A percentile compares a stretch with the other conserved stretches of the same genome.
Evolutionary conservation across 345 rosid species (phyloP).

Genomic region (Microcos paniculata): DNA sequence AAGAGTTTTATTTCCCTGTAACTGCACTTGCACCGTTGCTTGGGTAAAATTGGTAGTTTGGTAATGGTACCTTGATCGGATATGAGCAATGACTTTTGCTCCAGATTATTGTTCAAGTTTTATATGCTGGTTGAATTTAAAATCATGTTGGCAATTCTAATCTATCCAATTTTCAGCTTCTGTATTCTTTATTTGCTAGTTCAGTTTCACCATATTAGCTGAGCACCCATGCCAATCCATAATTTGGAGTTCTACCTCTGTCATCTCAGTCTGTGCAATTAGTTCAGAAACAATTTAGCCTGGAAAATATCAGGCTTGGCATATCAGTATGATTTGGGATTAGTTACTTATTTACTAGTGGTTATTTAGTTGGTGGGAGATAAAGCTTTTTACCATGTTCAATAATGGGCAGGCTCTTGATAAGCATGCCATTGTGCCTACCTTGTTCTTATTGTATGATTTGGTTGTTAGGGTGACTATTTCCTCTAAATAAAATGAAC

Average conservation of each 20-base stretch:
- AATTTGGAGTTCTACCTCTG: background rate
- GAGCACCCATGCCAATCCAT: background rate
- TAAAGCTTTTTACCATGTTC: background rate
- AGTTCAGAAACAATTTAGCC: background rate
- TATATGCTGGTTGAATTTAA: background rate
- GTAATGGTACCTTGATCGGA: background rate
- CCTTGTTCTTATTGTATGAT: background rate
- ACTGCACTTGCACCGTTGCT: background rate
- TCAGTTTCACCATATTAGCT: background rate
- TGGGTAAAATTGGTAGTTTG: background rate
- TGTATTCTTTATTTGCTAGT: background rate
- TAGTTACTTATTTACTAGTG: background rate
- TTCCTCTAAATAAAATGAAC: background rate
- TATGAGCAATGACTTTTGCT: background rate
- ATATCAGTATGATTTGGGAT: background rate
- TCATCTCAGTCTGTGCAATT: background rate
- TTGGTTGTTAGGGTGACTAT: background rate
- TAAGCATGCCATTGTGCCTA: background rate
- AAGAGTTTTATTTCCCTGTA: background rate
- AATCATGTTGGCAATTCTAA: background rate
- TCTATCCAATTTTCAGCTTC: background rate
- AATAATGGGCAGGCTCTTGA: background rate
- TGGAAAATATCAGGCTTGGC: background rate
- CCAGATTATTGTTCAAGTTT: background rate
- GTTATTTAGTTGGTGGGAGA: background rate